These are phyloP conservation scores for Rauvolfia tetraphylla DNA, from an alignment of 257 asterid genomes.

Conservation along the genomic window DNA sequence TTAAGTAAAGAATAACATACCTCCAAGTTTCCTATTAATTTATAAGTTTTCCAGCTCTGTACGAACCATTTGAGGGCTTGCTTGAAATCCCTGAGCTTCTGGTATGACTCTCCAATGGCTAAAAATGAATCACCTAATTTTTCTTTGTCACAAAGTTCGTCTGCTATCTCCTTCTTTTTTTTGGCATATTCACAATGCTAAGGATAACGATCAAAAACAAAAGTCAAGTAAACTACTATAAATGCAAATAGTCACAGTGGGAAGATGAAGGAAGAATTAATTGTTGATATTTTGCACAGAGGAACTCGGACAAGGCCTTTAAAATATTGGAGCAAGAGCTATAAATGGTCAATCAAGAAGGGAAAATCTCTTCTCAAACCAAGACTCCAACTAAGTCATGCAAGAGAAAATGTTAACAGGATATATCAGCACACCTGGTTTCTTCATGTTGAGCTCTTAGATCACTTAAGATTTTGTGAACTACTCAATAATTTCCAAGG, in stretches of 20 bases:
- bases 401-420: background rate
- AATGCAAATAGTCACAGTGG: conserved; percentile 20
- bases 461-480: no score
- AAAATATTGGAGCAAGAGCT: background rate
- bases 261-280: conserved; percentile 9
- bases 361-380: background rate
- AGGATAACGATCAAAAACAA: conserved; percentile 27
- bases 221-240: conserved; percentile 14
- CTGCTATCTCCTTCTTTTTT: conserved; percentile 61
- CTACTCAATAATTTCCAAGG: background rate
- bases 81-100: conserved; percentile 59
- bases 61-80: conserved; percentile 79
- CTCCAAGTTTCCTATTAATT: conserved; percentile 81
- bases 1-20: conserved; percentile 28
- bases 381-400: background rate
- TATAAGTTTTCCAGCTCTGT: conserved; percentile 69
- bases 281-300: background rate
- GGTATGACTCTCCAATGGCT: conserved; percentile 79
- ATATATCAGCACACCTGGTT: background rate
- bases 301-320: background rate
- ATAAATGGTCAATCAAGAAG: background rate
- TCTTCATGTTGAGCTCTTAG: no score
- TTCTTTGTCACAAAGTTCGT: conserved; percentile 75
- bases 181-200: conserved; percentile 71
- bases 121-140: conserved; percentile 80